Evolutionary conservation across 2,329 filamentous ascomycete species (phyloP).

Genomic region (Verticillium albo-atrum): DNA sequence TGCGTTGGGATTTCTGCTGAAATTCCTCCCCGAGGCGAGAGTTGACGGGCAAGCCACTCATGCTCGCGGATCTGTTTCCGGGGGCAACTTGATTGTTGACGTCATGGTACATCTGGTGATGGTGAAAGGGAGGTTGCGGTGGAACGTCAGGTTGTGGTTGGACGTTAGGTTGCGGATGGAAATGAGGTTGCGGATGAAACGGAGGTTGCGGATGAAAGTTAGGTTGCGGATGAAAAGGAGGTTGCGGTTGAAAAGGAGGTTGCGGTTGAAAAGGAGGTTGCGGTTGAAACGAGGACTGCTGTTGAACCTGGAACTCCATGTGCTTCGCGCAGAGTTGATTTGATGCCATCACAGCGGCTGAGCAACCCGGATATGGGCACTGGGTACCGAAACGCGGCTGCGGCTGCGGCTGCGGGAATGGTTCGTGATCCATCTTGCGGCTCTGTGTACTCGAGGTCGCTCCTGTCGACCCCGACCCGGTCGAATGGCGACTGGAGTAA

Average conservation of each 20-base stretch:
- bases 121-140: too few species aligned
- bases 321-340: neutral
- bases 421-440: neutral
- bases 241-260: too few species aligned
- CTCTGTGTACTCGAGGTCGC: neutral
- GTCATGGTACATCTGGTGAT: too few species aligned
- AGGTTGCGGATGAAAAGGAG: too few species aligned
- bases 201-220: too few species aligned
- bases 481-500: neutral
- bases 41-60: neutral
- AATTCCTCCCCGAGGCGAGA: neutral
- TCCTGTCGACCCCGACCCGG: neutral
- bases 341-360: neutral
- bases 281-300: too few species aligned
- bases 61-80: neutral
- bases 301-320: neutral
- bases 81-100: neutral
- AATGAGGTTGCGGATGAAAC: too few species aligned
- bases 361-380: neutral
- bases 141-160: too few species aligned
- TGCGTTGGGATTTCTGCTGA: neutral
- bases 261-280: too few species aligned
- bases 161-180: too few species aligned
- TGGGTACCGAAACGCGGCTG: neutral
- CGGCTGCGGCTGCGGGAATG: neutral